Percentiles rank a stretch among this genome's conserved stretches.
Evolutionary conservation across 257 asterid species (phyloP).

Genomic region (Solanum sejunctum): DNA sequence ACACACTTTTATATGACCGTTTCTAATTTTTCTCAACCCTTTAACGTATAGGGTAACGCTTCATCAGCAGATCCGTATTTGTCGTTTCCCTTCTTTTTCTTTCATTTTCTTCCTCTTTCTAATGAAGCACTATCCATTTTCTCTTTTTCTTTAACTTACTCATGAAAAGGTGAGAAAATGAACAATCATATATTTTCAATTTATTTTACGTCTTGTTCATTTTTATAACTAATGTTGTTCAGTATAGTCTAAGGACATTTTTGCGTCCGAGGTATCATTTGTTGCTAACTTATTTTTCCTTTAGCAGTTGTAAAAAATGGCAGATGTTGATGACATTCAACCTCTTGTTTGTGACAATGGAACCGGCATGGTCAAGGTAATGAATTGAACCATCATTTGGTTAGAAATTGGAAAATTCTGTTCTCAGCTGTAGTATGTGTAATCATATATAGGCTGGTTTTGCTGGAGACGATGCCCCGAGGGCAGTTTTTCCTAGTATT

Average conservation of each 20-base stretch:
- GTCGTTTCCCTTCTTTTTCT: neutral
- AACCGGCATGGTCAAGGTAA: conserved; percentile 1
- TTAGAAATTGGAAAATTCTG: neutral
- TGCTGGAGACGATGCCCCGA: conserved; percentile 1
- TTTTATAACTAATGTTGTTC: neutral
- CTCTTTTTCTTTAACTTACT: neutral
- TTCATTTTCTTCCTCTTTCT: neutral
- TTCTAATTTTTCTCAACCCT: neutral
- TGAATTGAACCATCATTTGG: neutral
- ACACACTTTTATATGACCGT: neutral
- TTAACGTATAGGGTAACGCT: neutral
- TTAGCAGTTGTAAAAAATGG: neutral
- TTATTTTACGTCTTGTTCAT: neutral
- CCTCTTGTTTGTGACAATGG: conserved; percentile 2
- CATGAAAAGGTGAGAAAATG: neutral
- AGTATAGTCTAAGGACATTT: neutral
- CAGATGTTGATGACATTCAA: conserved; percentile 1
- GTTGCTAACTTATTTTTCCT: neutral
- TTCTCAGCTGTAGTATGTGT: neutral
- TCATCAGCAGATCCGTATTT: neutral
- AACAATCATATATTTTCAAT: neutral
- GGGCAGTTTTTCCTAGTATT: neutral
- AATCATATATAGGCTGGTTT: neutral
- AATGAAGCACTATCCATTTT: neutral
- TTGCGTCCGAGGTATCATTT: neutral